Evolutionary conservation across 2,329 filamentous ascomycete genomes (phyloP).

Genomic region (Phaeosphaeriaceae sp.): DNA sequence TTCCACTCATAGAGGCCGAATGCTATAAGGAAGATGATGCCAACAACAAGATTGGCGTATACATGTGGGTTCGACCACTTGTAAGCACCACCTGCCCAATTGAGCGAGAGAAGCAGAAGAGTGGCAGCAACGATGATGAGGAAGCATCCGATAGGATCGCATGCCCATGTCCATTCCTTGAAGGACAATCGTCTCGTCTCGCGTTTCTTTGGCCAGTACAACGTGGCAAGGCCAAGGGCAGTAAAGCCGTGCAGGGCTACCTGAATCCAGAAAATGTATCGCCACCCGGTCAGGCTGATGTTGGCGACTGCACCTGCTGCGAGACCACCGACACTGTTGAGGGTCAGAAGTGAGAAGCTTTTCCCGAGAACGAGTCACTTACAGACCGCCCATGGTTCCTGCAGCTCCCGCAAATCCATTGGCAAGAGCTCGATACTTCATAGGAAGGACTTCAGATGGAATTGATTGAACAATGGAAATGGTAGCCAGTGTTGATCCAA

Average conservation of each 20-base stretch:
- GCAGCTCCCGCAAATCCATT: constrained; percentile 62
- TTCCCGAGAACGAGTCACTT: constrained; percentile 32
- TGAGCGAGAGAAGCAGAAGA: constrained; percentile 37
- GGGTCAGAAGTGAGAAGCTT: not conserved
- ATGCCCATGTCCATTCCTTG: constrained; percentile 37
- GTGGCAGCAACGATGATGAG: constrained; percentile 34
- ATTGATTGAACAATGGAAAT: constrained; percentile 65
- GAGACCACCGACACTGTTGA: constrained; percentile 55
- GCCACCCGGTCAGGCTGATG: constrained; percentile 57
- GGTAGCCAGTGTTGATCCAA: constrained; percentile 61
- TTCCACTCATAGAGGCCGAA: constrained; percentile 58
- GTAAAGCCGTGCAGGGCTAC: constrained; percentile 61
- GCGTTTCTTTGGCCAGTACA: constrained; percentile 43
- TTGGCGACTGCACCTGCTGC: constrained; percentile 62
- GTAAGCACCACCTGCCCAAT: constrained; percentile 40
- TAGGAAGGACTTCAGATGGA: constrained; percentile 62
- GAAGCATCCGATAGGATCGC: constrained; percentile 37
- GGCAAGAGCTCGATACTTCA: constrained; percentile 64
- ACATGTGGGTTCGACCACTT: constrained; percentile 34
- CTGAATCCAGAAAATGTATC: constrained; percentile 67
- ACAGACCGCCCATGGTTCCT: constrained; percentile 61
- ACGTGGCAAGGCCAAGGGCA: constrained; percentile 54
- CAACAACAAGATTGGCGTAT: constrained; percentile 29
- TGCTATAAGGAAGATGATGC: constrained; percentile 29
- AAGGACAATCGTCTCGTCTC: constrained; percentile 34